Conservation (phyloP, 352 stramenopile genomes). For the Thraustochytrium striatum region DNA sequence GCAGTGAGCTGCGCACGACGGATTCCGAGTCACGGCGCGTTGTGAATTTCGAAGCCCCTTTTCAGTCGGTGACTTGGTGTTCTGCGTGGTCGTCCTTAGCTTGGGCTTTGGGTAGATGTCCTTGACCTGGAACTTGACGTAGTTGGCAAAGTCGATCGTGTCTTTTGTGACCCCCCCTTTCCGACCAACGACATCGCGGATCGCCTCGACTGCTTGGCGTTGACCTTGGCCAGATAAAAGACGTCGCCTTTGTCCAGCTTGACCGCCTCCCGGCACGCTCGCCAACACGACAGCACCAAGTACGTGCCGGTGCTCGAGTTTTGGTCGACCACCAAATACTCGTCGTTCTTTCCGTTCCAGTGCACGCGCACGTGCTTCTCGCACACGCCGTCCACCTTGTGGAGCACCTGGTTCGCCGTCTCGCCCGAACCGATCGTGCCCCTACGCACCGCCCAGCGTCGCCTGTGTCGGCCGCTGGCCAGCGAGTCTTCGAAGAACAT, state of each 20-base stretch:
- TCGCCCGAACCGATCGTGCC: neutral
- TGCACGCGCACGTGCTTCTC: neutral
- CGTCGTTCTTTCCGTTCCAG: neutral
- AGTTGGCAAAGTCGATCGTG: neutral
- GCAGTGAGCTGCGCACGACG: neutral
- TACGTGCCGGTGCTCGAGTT: constrained; percentile 6
- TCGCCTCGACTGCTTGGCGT: neutral
- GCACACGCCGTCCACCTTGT: neutral
- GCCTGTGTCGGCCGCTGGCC: neutral
- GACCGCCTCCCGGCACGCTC: neutral
- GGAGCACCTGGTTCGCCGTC: neutral
- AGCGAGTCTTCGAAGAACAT: neutral
- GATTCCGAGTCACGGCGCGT: neutral
- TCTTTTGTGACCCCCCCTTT: neutral
- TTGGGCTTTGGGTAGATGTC: neutral
- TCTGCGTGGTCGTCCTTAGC: neutral
- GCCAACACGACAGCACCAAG: neutral
- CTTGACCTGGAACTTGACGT: constrained; percentile 9
- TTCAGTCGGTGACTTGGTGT: neutral
- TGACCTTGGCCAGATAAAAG: constrained; percentile 1
- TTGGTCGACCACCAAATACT: neutral
- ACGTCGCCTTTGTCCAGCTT: constrained; percentile 10
- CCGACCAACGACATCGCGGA: neutral
- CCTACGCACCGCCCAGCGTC: neutral
- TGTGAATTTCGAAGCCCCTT: neutral